Evolutionary conservation across 108 stramenopile genomes (phyloP).

Genomic region (Epithemia pelagica): DNA sequence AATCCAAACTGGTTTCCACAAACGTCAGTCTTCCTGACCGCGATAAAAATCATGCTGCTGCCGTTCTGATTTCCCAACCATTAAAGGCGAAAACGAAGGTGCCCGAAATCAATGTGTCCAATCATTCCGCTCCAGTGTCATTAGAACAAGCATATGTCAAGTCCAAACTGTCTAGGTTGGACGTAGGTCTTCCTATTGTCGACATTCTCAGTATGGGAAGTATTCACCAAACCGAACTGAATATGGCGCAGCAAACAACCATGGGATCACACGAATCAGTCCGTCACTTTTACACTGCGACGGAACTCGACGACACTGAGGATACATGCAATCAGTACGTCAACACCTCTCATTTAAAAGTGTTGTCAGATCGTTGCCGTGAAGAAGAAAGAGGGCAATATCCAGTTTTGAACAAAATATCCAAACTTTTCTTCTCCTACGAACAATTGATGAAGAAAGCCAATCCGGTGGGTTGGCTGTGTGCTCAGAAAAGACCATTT

Average conservation of each 20-base stretch:
- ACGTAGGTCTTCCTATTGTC: neutral
- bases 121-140: neutral
- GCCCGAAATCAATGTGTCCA: too few species aligned
- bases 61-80: too few species aligned
- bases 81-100: too few species aligned
- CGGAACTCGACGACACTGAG: constrained; percentile 17
- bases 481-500: constrained; percentile 33
- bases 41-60: neutral
- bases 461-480: constrained; percentile 47
- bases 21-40: neutral
- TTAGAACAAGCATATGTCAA: neutral
- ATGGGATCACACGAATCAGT: constrained; percentile 21
- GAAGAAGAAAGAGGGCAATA: neutral
- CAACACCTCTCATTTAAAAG: neutral
- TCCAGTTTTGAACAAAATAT: neutral
- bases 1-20: neutral
- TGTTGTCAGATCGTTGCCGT: neutral
- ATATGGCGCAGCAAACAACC: constrained; percentile 12
- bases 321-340: constrained; percentile 2
- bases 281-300: constrained; percentile 16
- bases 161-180: neutral
- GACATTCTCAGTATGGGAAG: constrained; percentile 20
- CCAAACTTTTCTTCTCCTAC: neutral
- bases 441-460: neutral
- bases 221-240: neutral